These are phyloP conservation scores for Plasmodium fragile DNA, from an alignment of 169 alveolate species.

Conservation along the genomic window DNA sequence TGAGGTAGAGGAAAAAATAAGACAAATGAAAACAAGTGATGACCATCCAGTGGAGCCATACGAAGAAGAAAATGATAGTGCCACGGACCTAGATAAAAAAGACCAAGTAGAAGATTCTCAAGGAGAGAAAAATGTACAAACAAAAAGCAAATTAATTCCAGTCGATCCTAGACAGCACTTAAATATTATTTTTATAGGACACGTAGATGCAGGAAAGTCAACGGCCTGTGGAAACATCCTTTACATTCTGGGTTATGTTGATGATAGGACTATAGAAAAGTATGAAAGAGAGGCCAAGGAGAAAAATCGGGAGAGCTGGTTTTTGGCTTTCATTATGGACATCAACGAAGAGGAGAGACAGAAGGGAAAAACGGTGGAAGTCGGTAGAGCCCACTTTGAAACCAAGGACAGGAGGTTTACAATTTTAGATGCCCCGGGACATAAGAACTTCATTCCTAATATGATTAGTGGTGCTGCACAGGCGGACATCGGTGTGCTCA, in stretches of 20 bases:
- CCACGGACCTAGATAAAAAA: constrained; percentile 1
- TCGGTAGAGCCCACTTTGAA: constrained; percentile 97
- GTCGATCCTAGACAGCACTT: constrained; percentile 93
- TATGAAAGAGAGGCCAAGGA: constrained; percentile 98
- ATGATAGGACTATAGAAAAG: constrained; percentile 96
- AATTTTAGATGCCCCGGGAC: constrained; percentile 99
- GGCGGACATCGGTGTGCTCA: constrained; percentile 99
- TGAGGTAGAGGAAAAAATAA: constrained; percentile 8
- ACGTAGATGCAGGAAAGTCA: constrained; percentile 99
- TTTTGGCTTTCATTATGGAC: constrained; percentile 99
- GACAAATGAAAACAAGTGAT: background rate
- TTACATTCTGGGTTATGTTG: constrained; percentile 94
- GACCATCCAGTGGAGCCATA: constrained; percentile 16
- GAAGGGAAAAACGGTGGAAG: constrained; percentile 99
- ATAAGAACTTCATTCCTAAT: constrained; percentile 98
- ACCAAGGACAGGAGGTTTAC: constrained; percentile 96
- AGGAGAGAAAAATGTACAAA: constrained; percentile 12
- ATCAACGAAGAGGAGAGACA: constrained; percentile 98
- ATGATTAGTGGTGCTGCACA: constrained; percentile 99
- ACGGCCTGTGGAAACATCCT: constrained; percentile 98
- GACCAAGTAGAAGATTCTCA: constrained; percentile 20
- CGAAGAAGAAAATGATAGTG: background rate
- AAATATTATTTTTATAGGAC: constrained; percentile 99
- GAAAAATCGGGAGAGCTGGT: constrained; percentile 99
- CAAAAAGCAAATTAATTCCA: constrained; percentile 72